Base-by-base conservation (phyloP, 768 basidiomycete genomes). In the Termitomyces titanicus region DNA sequence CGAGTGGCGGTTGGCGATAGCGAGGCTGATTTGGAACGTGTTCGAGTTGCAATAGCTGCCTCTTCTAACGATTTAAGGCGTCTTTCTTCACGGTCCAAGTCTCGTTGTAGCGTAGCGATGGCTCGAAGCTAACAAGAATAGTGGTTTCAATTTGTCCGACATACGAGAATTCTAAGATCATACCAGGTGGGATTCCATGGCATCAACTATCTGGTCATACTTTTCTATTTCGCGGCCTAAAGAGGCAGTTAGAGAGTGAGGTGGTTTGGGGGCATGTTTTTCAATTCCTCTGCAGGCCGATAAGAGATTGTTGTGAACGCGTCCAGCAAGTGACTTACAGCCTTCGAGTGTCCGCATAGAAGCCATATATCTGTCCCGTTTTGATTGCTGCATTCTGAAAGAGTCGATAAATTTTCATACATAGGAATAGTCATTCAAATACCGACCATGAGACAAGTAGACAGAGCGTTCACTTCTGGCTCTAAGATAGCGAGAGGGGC, bases 201-300 rank as follows among this genome's bases (percentile, higher is more conserved):
- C 74, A 64, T 93, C 91, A 62, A 88, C 89, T 5, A 91, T 58
- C 61, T 90, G 88, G 63, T 92, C 89, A 61, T 87, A 92, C 63
- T 81, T 86, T 65, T 92, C 88, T 3, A 91, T 73, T 63, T 90
- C 88, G 35, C 81, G 81, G 15, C 89, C 85, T 33, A 93, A 74
- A 17, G 86, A 77, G 3, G 82, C 73, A 3, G 80, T 83, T 12
- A 91, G 65, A 22, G 84, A 76, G n/a, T 73, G 82, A 10, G 89
- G 88, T 24, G 90, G 88, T 54, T 77, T 68, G 3, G 79, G 76
- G 3, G 81, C 79, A 61, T 85, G 75, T 47, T 78, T 78, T 47
- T 79, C 74, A 43, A 90, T 78, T 11, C 79, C 80, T 42, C 89
- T 90, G 53, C 18, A 15, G 29, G 47, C 54, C 31, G 49, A 43